Evolutionary conservation across 208 protist genomes (phyloP).

Genomic region (Zelonia costaricensis): DNA sequence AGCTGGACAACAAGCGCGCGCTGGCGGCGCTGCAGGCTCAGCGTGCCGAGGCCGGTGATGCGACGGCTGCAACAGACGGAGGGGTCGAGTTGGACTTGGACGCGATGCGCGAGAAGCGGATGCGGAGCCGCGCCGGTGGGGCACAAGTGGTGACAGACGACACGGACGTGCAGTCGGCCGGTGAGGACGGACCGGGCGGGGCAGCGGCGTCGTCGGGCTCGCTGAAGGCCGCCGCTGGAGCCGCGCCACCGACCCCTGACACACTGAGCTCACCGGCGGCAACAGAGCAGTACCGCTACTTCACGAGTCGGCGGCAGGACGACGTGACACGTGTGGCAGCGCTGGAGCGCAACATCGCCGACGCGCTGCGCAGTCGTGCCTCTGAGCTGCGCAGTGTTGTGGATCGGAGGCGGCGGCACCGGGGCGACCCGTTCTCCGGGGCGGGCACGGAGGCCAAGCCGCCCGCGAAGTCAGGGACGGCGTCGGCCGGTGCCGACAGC

Average conservation of each 20-base stretch:
- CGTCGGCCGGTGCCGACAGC: too few relatives aligned
- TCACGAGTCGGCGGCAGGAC: constrained; percentile 56
- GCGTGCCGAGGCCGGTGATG: background rate
- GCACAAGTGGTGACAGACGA: too few relatives aligned
- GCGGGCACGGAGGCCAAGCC: too few relatives aligned
- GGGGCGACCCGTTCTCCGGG: too few relatives aligned
- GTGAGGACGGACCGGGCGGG: background rate
- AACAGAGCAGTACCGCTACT: constrained; percentile 54
- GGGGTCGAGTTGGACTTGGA: background rate
- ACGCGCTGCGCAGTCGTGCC: constrained; percentile 34
- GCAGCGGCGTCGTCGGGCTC: background rate
- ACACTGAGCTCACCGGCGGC: background rate
- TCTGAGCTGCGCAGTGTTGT: constrained; percentile 25
- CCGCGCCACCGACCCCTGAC: background rate
- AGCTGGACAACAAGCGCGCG: constrained; percentile 45
- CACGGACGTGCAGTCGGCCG: background rate
- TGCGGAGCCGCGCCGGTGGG: too few relatives aligned
- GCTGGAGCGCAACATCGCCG: constrained; percentile 52
- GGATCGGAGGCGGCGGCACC: constrained; percentile 26
- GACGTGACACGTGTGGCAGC: constrained; percentile 39
- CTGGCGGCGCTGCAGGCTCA: constrained; percentile 22
- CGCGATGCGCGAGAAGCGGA: background rate
- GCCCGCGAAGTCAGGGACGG: too few relatives aligned
- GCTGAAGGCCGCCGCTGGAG: background rate
- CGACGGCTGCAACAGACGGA: background rate